Percentiles rank a stretch among this genome's conserved stretches.
Evolutionary conservation across 1,284 basidiomycete genomes (phyloP).

Genomic region (Puccinia horiana): DNA sequence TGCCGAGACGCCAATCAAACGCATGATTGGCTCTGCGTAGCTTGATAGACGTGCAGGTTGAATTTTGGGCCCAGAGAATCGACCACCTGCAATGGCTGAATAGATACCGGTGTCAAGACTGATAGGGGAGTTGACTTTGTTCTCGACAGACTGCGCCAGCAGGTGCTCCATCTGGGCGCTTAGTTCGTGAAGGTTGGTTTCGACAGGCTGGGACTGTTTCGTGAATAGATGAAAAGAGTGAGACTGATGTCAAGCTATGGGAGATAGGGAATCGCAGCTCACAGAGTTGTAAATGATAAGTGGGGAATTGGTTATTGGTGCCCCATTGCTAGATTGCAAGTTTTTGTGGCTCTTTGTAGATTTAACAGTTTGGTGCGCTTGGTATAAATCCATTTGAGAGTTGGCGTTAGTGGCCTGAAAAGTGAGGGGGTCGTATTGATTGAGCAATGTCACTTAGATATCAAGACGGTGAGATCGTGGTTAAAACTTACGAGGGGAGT

Average conservation of each 20-base stretch:
- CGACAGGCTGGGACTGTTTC: slow-evolving; percentile 35
- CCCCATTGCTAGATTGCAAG: neutral
- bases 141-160: slow-evolving; percentile 21
- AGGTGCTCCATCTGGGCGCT: slow-evolving; percentile 22
- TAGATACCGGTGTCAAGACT: slow-evolving; percentile 44
- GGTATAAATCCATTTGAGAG: neutral
- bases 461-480: neutral
- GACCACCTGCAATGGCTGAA: slow-evolving; percentile 27
- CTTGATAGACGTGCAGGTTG: slow-evolving; percentile 14
- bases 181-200: slow-evolving; percentile 25
- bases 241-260: neutral
- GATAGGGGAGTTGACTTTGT: slow-evolving; percentile 45
- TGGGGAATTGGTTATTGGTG: neutral
- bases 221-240: neutral
- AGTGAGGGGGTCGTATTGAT: neutral
- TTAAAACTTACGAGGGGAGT: slow-evolving; percentile 9
- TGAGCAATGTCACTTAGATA: neutral
- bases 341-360: neutral
- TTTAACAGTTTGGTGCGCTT: neutral
- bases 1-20: slow-evolving; percentile 32
- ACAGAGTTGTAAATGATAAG: slow-evolving; percentile 48
- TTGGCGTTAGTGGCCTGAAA: neutral
- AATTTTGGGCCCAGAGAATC: slow-evolving; percentile 18
- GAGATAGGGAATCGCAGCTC: neutral
- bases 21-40: slow-evolving; percentile 29